Evolutionary conservation across 805 yeast genomes (phyloP).

Genomic region (Candida loeiensis): DNA sequence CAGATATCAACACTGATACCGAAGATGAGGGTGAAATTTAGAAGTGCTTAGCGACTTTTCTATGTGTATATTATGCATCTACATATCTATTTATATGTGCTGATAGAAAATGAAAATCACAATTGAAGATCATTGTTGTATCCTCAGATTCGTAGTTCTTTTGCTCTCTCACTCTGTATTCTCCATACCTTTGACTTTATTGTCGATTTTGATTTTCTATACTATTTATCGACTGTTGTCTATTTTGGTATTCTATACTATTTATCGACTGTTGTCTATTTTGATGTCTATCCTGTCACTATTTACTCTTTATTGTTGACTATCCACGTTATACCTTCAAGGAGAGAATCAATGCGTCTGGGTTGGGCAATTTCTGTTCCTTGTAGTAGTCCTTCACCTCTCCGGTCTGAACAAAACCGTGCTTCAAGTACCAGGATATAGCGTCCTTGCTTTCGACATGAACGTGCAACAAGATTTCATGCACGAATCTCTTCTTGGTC

Average conservation of each 20-base stretch:
- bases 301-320: neutral
- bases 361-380: conserved; percentile 40
- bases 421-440: conserved; percentile 47
- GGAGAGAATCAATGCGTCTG: conserved; percentile 45
- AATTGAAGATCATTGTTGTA: neutral
- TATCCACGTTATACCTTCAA: conserved; percentile 8
- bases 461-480: conserved; percentile 52
- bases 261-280: too few species aligned
- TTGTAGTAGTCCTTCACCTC: conserved; percentile 47
- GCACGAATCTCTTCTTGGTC: conserved; percentile 52
- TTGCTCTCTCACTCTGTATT: too few species aligned
- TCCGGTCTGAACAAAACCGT: conserved; percentile 44
- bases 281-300: too few species aligned
- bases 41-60: neutral
- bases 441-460: conserved; percentile 42
- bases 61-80: conserved; percentile 2
- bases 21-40: conserved; percentile 35
- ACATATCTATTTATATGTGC: neutral
- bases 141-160: too few species aligned
- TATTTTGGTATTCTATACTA: too few species aligned
- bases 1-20: conserved; percentile 45
- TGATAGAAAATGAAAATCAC: too few species aligned
- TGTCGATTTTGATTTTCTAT: too few species aligned
- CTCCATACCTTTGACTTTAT: too few species aligned
- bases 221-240: too few species aligned